phyloP scores from a whole-genome alignment of 441 rosid genomes.

The Heliophila coronopifolia region DNA sequence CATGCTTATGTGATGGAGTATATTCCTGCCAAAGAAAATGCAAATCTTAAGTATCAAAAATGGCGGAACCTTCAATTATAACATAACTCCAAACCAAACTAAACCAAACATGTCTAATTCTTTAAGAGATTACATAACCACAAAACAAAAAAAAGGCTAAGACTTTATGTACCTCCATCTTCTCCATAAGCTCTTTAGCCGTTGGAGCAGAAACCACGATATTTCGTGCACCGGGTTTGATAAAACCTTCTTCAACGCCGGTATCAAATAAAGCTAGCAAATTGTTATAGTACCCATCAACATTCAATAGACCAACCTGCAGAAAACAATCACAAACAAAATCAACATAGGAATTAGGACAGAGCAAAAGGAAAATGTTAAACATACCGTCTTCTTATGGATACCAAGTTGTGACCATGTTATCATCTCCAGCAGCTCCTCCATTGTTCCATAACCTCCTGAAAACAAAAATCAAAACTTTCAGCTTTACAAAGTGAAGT shows the following conservation, averaged over 20 bases:
- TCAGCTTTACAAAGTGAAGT: neutral
- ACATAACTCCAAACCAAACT: neutral
- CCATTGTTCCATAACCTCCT: constrained; percentile 99
- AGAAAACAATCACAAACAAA: constrained; percentile 4
- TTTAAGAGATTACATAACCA: too few species aligned
- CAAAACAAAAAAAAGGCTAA: too few species aligned
- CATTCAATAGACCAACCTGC: constrained; percentile 88
- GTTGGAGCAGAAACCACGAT: constrained; percentile 81
- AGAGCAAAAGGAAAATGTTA: neutral
- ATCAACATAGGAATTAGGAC: neutral
- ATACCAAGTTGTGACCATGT: constrained; percentile 98
- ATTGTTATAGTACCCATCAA: constrained; percentile 79
- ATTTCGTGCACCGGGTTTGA: constrained; percentile 71
- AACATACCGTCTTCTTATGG: constrained; percentile 74
- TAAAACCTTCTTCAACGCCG: constrained; percentile 86
- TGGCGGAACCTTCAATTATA: neutral
- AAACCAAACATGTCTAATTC: too few species aligned
- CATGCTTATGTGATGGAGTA: constrained; percentile 57
- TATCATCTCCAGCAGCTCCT: constrained; percentile 90
- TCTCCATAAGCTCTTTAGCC: constrained; percentile 73
- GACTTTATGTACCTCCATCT: constrained; percentile 72
- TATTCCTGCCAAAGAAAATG: constrained; percentile 48
- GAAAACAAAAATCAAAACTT: constrained; percentile 19
- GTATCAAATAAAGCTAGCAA: constrained; percentile 79
- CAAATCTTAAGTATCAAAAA: neutral